Conservation (phyloP, 2,329 filamentous ascomycete genomes). For the Phyllosticta citribraziliensis region DNA sequence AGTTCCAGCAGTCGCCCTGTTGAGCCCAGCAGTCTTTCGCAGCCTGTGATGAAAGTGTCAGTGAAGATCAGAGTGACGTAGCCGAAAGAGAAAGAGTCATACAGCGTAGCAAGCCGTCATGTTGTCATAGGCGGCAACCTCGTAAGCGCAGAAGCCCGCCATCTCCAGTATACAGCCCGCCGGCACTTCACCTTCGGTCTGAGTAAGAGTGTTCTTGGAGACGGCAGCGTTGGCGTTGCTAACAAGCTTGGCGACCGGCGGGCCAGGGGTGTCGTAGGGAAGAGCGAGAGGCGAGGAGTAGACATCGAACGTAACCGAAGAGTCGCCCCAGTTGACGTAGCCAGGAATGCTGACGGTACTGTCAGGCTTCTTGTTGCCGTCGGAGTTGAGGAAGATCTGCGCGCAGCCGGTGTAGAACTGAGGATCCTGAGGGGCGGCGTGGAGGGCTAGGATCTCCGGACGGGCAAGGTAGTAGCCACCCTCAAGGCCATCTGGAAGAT, state of each 20-base stretch:
- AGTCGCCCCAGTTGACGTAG: constrained; percentile 46
- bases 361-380: constrained; percentile 40
- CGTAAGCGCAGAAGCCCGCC: constrained; percentile 61
- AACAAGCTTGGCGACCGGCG: constrained; percentile 41
- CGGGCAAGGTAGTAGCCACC: constrained; percentile 62
- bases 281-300: constrained; percentile 43
- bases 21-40: constrained; percentile 16
- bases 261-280: constrained; percentile 51
- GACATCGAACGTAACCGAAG: constrained; percentile 55
- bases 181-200: constrained; percentile 45
- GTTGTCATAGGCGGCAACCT: constrained; percentile 47
- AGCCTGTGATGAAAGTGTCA: constrained; percentile 12
- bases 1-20: constrained; percentile 39
- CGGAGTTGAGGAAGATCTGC: constrained; percentile 54
- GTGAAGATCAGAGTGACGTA: neutral
- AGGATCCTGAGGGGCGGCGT: constrained; percentile 46
- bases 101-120: constrained; percentile 51
- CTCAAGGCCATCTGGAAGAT: constrained; percentile 51
- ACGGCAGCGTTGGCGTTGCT: constrained; percentile 16
- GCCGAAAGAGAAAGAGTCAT: constrained; percentile 9
- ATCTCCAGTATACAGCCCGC: constrained; percentile 52
- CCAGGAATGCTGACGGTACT: constrained; percentile 56
- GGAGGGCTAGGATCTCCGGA: constrained; percentile 59
- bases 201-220: constrained; percentile 15
- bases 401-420: constrained; percentile 67